Evolutionary conservation across 2,329 filamentous ascomycete species (phyloP), one percentile per base, ranked within the genome.

Genomic region (Claviceps pazoutovae): DNA sequence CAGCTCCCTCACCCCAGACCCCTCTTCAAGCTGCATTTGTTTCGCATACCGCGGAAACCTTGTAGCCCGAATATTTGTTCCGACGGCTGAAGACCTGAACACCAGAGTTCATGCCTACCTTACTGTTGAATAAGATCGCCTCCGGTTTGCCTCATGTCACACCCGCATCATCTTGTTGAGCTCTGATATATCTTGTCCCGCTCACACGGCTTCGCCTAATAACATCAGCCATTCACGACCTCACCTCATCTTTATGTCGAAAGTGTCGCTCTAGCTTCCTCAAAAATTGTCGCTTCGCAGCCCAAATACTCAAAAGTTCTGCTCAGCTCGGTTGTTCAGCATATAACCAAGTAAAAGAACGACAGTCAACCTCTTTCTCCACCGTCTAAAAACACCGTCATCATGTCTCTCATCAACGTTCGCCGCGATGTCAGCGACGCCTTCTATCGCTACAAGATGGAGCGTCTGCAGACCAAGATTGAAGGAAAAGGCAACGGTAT

Each of bases 371-470:
- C 68, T 49, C 26, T 21, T 50, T 30, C 26, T 36, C 36, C 11
- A 37, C 45, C 30, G 30, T 17, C 13, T 17, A 47, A 46, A 50
- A 19, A 48, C 34, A 68, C 69, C 72, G 74, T 70, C 81, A 89
- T 64, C 73, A 97, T 97, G 93, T 84, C 88, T 80, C 90, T 88
- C 75, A 79, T 98, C 82, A 98, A 98, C 75, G 90, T 97, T 74
- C 90, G 90, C 73, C 88, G 88, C 73, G 91, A 97, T 86, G 85
- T 95, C 76, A 85, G 84, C 78, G 93, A 98, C 75, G 86, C 86
- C 74, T 98, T 96, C 83, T 98, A 98, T 77, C 93, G 93, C 71
- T 98, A 98, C 84, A 98, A 98, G 83, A 98, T 98, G 93, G 93
- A 97, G 76, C 85, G 83, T 63, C 77, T 98, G 68, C 88, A 95